Evolutionary conservation across 176 grass and related monocot genomes (phyloP), one percentile per base, ranked within the genome.

Genomic region (Miscanthus lutarioriparius): DNA sequence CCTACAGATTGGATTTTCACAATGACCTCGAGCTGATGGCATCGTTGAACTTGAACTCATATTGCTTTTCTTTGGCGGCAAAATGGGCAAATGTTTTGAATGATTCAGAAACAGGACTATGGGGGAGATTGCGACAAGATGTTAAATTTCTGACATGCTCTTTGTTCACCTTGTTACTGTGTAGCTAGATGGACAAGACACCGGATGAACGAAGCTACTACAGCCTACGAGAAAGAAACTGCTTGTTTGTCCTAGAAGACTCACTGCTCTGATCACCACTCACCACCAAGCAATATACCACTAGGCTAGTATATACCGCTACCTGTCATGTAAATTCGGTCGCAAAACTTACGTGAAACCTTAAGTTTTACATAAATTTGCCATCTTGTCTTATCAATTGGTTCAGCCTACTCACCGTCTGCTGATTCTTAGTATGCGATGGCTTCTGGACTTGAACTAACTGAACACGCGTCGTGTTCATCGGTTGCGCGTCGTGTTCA

Each of bases 151-250:
- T 92, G 75, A 91, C 86, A 82, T 69, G 13, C 4, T 83, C 7
- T 88, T 66, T 91, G 64, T 91, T 69, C 72, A 76, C 86, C 87
- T 88, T 89, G 78, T 84, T 90, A 88, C 47, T 92, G 88, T 95
- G 93, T 95, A 87, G 93, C 90, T 92, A 91, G 71, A 84, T 83
- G 78, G 88, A 92, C 51, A 85, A 75, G 76, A 92, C 74, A 87
- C 13, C 1, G 91, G 84, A 59, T 85, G 87, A 89, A 80, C 73
- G 88, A 90, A 86, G 88, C 65, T 66, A 84, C 87, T 84, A 67
- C 58, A 61, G n/a, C 56, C 22, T 59, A 59, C 22, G 10, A 61
- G 80, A 88, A 78, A 64, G 16, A 68, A 68, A 39, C 86, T 72
- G 28, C 70, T 59, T 80, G 79, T 76, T 85, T 85, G 70, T 85